Percentiles rank a stretch among this genome's conserved stretches.
These are phyloP conservation scores for Cryptococcus depauperatus DNA, from an alignment of 1,284 basidiomycete species.

Conservation along the genomic window DNA sequence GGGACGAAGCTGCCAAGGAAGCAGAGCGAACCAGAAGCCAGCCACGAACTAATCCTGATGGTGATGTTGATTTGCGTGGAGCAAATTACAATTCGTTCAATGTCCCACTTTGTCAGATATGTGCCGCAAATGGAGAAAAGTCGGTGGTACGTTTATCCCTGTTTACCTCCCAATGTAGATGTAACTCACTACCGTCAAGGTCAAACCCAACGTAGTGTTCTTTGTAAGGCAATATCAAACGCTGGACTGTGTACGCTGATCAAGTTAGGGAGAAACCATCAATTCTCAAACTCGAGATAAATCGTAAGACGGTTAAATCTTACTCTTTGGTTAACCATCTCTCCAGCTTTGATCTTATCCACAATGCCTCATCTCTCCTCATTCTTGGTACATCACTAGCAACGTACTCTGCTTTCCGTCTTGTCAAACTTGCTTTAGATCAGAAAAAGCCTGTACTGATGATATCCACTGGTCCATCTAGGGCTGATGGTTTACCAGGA, in stretches of 20 bases:
- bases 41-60: conserved; percentile 80
- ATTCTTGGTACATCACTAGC: conserved; percentile 81
- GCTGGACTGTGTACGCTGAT: not conserved
- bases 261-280: conserved; percentile 62
- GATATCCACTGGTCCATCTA: conserved; percentile 75
- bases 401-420: conserved; percentile 79
- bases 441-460: conserved; percentile 67
- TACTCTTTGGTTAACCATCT: too few relatives aligned
- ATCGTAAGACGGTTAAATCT: too few relatives aligned
- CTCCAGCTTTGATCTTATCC: conserved; percentile 57
- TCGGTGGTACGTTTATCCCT: conserved; percentile 46
- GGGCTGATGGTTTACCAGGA: conserved; percentile 64
- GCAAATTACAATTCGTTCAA: conserved; percentile 65
- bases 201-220: conserved; percentile 78
- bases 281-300: conserved; percentile 54
- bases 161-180: conserved; percentile 4
- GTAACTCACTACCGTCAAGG: conserved; percentile 17
- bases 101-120: conserved; percentile 66
- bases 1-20: conserved; percentile 63
- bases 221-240: conserved; percentile 47
- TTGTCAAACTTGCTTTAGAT: conserved; percentile 72
- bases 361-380: conserved; percentile 59
- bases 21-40: conserved; percentile 56
- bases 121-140: conserved; percentile 53
- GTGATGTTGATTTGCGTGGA: conserved; percentile 78